These are phyloP conservation scores for Lasiodiplodia theobromae DNA, from an alignment of 2,329 filamentous ascomycete genomes.

Conservation along the genomic window DNA sequence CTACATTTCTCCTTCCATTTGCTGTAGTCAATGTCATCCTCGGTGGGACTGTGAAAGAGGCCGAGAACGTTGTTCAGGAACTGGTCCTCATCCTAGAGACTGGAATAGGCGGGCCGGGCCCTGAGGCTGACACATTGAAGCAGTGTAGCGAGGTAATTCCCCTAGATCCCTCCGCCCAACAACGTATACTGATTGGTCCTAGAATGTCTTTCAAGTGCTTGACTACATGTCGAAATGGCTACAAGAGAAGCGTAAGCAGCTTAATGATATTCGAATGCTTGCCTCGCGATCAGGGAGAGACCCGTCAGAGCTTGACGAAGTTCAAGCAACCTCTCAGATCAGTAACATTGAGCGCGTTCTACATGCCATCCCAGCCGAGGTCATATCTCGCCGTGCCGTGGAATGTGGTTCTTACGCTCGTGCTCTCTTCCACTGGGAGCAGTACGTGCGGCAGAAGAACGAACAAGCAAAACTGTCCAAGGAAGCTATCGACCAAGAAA, in stretches of 20 bases:
- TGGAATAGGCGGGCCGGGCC: slow-evolving; percentile 61
- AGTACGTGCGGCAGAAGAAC: slow-evolving; percentile 72
- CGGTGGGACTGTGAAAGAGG: slow-evolving; percentile 70
- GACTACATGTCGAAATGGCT: slow-evolving; percentile 94
- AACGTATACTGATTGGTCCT: slow-evolving; percentile 37
- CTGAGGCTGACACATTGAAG: slow-evolving; percentile 76
- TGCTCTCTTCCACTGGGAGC: slow-evolving; percentile 93
- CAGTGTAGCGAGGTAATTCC: slow-evolving; percentile 80
- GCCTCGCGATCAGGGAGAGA: slow-evolving; percentile 54
- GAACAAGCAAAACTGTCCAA: slow-evolving; percentile 54
- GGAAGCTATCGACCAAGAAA: slow-evolving; percentile 62
- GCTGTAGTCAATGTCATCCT: slow-evolving; percentile 83
- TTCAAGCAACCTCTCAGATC: slow-evolving; percentile 61
- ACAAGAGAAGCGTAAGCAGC: slow-evolving; percentile 72
- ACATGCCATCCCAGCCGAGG: slow-evolving; percentile 70
- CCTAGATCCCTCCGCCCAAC: background rate
- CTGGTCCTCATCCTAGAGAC: slow-evolving; percentile 76
- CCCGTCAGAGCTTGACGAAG: slow-evolving; percentile 57
- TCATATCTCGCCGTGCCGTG: slow-evolving; percentile 84
- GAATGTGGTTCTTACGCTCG: slow-evolving; percentile 93
- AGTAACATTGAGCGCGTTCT: slow-evolving; percentile 76
- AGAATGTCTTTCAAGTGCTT: slow-evolving; percentile 88
- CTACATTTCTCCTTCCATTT: slow-evolving; percentile 89
- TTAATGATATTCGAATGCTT: slow-evolving; percentile 49
- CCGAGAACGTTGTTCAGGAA: slow-evolving; percentile 73